These are phyloP conservation scores for Leucocoprinus sp. DNA, from an alignment of 768 basidiomycete species.

Conservation along the genomic window DNA sequence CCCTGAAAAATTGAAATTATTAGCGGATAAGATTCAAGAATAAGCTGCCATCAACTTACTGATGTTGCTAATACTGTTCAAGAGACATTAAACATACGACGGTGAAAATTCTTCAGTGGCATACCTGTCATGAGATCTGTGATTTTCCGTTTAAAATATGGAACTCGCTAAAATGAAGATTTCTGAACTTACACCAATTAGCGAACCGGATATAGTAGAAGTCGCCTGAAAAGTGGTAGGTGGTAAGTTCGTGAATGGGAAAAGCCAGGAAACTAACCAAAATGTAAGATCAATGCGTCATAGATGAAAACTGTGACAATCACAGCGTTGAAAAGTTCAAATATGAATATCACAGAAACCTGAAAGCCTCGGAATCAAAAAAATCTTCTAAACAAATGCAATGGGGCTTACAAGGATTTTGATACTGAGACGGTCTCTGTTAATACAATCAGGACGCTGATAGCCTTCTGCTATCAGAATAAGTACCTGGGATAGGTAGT, in stretches of 20 bases:
- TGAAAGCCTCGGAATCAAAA: background rate
- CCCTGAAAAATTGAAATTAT: conserved; percentile 21
- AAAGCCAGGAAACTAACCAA: conserved; percentile 24
- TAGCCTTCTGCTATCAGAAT: conserved; percentile 13
- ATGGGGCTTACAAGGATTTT: conserved; percentile 33
- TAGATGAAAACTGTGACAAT: conserved; percentile 40
- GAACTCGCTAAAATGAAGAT: background rate
- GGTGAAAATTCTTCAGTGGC: no score
- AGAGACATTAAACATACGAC: background rate
- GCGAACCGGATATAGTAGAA: conserved; percentile 1
- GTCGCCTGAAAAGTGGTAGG: conserved; percentile 12
- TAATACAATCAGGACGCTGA: background rate
- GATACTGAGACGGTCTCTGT: conserved; percentile 38
- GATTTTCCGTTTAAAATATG: no score
- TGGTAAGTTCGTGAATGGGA: background rate
- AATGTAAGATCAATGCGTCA: conserved; percentile 36
- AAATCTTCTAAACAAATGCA: conserved; percentile 23
- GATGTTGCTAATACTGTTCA: background rate
- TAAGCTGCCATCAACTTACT: background rate
- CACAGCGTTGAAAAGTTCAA: conserved; percentile 38
- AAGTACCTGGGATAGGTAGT: conserved; percentile 22
- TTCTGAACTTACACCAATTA: background rate
- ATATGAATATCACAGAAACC: conserved; percentile 25
- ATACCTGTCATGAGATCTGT: background rate
- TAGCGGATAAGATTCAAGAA: background rate